Evolutionary conservation across 345 rosid genomes (phyloP), one percentile per base, ranked within the genome.

Genomic region (Angophora floribunda): DNA sequence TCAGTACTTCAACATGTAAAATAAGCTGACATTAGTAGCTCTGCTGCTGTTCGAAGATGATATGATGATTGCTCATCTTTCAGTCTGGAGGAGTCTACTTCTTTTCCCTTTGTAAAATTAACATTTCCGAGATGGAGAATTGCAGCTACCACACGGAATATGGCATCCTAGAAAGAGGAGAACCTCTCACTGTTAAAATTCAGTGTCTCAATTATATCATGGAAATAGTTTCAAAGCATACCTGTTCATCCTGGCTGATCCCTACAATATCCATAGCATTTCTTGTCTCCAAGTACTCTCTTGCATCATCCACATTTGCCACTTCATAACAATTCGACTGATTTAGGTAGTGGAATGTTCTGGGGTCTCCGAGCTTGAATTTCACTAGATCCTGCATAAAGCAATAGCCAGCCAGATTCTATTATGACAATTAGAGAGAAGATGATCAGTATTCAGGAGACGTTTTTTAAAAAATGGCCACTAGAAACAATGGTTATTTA

Each of bases 201-300:
- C 84, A 82, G 87, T 52, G 98, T 86, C 97, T 75, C 85, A 86
- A 45, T 55, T 79, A 86, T 65, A 75, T 67, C 19, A 17, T 67
- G 79, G 44, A 15, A 30, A 67, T 32, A 63, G 21, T 65, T 65
- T 88, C 52, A 80, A 89, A 88, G 90, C 93, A 87, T 86, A 96
- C 99, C 97, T 98, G 99, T 86, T 97, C 98, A 88, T 98, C 99
- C 93, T 95, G 98, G 87, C 97, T 95, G 92, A 98, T 96, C 93
- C 99, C 99, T 87, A 98, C 99, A 67, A 98, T 85, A 92, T 97
- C 99, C 99, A 98, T 98, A 63, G 99, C 99, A 91, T 99, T 92
- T 91, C 99, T 96, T 86, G 99, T 98, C 84, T 99, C 98, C 86
- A 96, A 95, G 90, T 98, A 98, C 91, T 98, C 99, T 89, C 95